Conservation (phyloP, 441 rosid species). For the Eutrema salsugineum region DNA sequence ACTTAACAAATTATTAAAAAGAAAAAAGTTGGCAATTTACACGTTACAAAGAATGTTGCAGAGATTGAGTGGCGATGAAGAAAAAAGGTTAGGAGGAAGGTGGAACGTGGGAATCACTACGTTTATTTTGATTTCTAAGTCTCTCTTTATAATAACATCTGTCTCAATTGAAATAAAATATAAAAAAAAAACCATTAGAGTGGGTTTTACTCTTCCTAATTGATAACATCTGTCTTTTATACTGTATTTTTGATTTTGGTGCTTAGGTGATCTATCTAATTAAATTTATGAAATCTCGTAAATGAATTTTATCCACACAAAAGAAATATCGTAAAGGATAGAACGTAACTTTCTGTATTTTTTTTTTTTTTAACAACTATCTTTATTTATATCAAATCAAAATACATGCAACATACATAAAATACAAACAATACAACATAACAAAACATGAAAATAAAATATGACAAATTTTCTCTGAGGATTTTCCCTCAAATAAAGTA, state of each 20-base stretch:
- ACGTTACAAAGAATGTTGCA: conserved; percentile 18
- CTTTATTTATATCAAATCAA: too few species aligned
- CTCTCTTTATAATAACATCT: background rate
- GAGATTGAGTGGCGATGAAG: conserved; percentile 35
- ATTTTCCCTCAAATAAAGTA: too few species aligned
- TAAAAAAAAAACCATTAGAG: background rate
- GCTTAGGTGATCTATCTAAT: background rate
- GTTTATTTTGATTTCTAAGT: conserved; percentile 2
- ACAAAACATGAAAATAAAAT: too few species aligned
- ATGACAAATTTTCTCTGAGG: too few species aligned
- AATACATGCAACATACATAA: too few species aligned
- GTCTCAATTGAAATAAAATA: background rate
- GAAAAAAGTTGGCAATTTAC: background rate
- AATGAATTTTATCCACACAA: too few species aligned
- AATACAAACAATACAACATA: too few species aligned
- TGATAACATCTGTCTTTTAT: background rate
- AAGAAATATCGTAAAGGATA: too few species aligned
- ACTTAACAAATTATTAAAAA: background rate
- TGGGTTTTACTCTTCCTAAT: conserved; percentile 7
- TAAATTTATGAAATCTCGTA: too few species aligned
- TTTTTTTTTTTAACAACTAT: too few species aligned
- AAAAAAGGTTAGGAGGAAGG: conserved; percentile 34
- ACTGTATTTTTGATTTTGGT: background rate
- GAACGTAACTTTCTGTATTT: too few species aligned
- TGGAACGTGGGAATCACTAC: conserved; percentile 37